Evolutionary conservation across 352 stramenopile genomes (phyloP), one percentile per base, ranked within the genome.

Genomic region (Phytophthora meadii): DNA sequence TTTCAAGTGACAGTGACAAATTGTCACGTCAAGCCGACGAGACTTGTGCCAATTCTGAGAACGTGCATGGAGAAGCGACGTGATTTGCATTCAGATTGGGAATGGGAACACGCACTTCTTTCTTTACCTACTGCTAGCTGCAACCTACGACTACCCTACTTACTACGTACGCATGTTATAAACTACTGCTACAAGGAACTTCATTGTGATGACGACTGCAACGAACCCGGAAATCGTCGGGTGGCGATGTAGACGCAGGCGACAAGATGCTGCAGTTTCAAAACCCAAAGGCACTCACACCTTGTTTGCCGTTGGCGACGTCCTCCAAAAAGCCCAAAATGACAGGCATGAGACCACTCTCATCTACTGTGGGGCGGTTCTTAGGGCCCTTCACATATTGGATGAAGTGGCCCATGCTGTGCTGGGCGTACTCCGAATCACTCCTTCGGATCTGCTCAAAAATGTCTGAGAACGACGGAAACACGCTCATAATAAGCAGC

Each of bases 391-490:
- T 75, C 27, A 97, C 70, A 63, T 93, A 97, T 12, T 84, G 74
- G 47, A 88, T 82, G 61, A 90, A 97, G 70, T 96, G 89, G 53
- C 85, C 81, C 74, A 96, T 90, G 65, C 82, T 95, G 46, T 97
- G 88, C 52, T 82, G 81, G 25, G 90, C 88, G 59, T 93, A 95
- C 52, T 92, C 88, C 30, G 68, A 71, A 67, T 97, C 89, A 49
- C 74, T 88, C 37, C 67, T 74, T 40, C 81, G 80, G 47, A 97
- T 92, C 60, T 97, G 88, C 24, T 86, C 75, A 68, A 91, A 97
- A 70, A 94, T 88, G 64, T 94, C 76, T 30, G 86, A 84, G 70
- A 97, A 95, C 44, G 84, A 93, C n/a, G 90, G 90, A 55, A 97
- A 97, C 19, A 95, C 48, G 47, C 74, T 84, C 76, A 92, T 92